phyloP scores from a whole-genome alignment of 768 basidiomycete genomes.

The Tephrocybe sp. region DNA sequence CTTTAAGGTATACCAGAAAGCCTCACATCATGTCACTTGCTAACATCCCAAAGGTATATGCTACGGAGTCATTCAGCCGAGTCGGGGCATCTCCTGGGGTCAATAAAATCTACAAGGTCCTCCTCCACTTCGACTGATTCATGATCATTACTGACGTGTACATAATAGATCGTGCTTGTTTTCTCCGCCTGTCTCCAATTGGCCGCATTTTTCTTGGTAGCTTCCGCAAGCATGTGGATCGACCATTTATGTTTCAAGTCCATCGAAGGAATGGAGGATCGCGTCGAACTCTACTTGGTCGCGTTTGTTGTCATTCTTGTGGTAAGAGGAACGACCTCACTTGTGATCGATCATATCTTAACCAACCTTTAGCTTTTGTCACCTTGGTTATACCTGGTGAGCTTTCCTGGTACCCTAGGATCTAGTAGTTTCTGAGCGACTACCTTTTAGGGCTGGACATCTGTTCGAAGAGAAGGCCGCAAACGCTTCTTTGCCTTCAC shows the following conservation, averaged over 20 bases:
- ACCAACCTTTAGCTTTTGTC: slow-evolving; percentile 29
- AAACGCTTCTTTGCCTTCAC: slow-evolving; percentile 36
- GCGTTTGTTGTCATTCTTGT: slow-evolving; percentile 36
- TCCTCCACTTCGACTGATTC: slow-evolving; percentile 9
- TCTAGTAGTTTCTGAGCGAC: neutral
- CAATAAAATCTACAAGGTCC: slow-evolving; percentile 46
- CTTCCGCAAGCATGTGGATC: slow-evolving; percentile 47
- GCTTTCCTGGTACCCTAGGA: slow-evolving; percentile 11
- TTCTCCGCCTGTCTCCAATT: slow-evolving; percentile 49
- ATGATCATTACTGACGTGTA: neutral
- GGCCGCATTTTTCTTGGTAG: slow-evolving; percentile 45
- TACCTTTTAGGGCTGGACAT: slow-evolving; percentile 43
- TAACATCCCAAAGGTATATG: slow-evolving; percentile 34
- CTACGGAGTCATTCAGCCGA: slow-evolving; percentile 41
- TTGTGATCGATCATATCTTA: neutral
- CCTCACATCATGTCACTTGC: neutral
- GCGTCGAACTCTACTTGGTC: slow-evolving; percentile 35
- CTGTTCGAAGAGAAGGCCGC: slow-evolving; percentile 42
- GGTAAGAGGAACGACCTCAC: slow-evolving; percentile 26
- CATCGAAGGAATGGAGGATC: slow-evolving; percentile 30
- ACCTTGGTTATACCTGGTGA: slow-evolving; percentile 46
- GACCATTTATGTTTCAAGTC: slow-evolving; percentile 38
- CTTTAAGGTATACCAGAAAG: slow-evolving; percentile 31
- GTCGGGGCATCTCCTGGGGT: slow-evolving; percentile 46
- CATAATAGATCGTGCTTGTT: slow-evolving; percentile 41